Evolutionary conservation across 2,329 filamentous ascomycete species (phyloP), one percentile per base, ranked within the genome.

Genomic region (Periconia sp.): DNA sequence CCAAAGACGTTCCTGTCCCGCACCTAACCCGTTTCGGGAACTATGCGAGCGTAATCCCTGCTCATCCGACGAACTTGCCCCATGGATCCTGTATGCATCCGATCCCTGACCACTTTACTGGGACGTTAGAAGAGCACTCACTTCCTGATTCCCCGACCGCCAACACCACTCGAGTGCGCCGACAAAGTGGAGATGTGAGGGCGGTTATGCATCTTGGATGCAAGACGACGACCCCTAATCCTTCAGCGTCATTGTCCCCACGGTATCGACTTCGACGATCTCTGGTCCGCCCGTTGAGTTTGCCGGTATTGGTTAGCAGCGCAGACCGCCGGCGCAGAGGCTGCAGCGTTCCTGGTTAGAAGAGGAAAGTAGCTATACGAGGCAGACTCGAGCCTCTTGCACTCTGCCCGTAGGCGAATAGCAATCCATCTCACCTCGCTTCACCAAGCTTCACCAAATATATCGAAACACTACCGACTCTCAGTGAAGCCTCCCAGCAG

Each of bases 11-110:
- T 19, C 6, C 32, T 11, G 4, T 13, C n/a, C 17, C 17, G 32
- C 32, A 8, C 32, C 4, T 19, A 4, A 28, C 41, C 41, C 11
- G 23, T 24, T 44, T 12, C 8, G 28, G 41, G 6, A 38, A 44
- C 38, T 31, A 30, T 29, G 41, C 41, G 41, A 44, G 41, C 41
- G 2, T 10, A 30, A 37, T 28, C 41, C 41, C 41, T 44, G 41
- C 22, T 6, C 32, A 15, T 21, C 22, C 23, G 15, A 16, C 21
- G 19, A 11, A n/a, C 15, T n/a, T 13, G 15, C 32, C 39, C 17
- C 19, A 22, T 30, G 24, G 24, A 19, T 12, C 17, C 31, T 22
- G 13, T 4, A 4, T 17, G 12, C 12, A 13, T 28, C 12, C 12
- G 15, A 41, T 34, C 23, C 38, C 30, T 41, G 38, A 26, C 11